Conservation (phyloP, 2,329 filamentous ascomycete genomes). For the Lecanicillium sp. region DNA sequence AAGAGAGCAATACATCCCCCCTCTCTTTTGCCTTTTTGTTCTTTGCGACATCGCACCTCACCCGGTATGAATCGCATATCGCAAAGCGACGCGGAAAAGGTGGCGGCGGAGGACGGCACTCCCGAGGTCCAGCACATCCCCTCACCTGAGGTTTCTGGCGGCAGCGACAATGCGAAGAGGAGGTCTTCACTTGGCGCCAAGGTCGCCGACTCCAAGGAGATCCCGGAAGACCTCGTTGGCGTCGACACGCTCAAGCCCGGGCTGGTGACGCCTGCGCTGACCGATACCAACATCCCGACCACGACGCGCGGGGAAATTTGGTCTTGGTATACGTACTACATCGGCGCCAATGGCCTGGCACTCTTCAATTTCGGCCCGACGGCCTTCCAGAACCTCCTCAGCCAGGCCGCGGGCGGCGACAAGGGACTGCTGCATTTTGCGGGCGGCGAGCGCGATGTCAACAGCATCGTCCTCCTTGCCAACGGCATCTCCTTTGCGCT, state of each 20-base stretch:
- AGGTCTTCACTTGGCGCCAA: neutral
- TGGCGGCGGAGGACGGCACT: neutral
- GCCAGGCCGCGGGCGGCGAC: constrained; percentile 51
- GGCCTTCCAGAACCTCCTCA: constrained; percentile 58
- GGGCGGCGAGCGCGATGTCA: constrained; percentile 52
- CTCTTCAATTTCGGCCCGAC: constrained; percentile 61
- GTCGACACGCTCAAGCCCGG: neutral
- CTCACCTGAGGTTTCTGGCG: neutral
- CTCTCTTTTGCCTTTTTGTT: too few species aligned
- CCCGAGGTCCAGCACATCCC: neutral
- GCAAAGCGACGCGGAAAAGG: neutral
- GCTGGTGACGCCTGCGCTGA: constrained; percentile 11
- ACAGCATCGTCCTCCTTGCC: constrained; percentile 57
- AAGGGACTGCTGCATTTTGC: constrained; percentile 48
- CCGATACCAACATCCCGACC: constrained; percentile 8
- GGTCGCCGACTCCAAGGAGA: neutral
- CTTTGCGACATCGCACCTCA: neutral
- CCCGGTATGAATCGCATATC: neutral
- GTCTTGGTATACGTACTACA: constrained; percentile 45
- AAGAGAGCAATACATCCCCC: neutral
- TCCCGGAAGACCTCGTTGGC: neutral
- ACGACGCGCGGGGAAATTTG: constrained; percentile 13
- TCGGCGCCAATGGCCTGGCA: constrained; percentile 58
- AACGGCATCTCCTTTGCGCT: constrained; percentile 65
- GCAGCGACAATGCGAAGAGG: neutral